Base-by-base conservation (phyloP, 2,329 filamentous ascomycete genomes). In the Aspergillus fischeri region DNA sequence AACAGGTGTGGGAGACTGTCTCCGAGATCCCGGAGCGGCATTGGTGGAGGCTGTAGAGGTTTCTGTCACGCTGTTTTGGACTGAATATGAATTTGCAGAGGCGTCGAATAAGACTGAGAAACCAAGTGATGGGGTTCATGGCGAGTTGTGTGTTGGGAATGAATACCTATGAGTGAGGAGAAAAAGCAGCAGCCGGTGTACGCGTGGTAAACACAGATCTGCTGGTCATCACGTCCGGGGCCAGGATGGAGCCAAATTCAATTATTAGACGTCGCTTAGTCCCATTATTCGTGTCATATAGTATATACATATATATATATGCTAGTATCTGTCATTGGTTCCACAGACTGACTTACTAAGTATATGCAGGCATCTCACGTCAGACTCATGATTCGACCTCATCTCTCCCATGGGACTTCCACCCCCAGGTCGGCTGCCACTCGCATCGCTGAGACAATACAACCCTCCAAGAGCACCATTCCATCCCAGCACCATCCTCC, bases 401-500 rank as follows among this genome's bases (percentile, higher is more conserved):
- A 41, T 45, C 38, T 28, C 6, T 20, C 54, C 73, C 73, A 76
- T 3, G 73, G 72, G 5, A 73, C 68, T n/a, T 71, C 63, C 4
- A 86, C 79, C 6, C 73, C 81, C 63, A 86, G 77, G 11, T 76
- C 78, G n/a, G 71, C 62, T 0, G 83, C 84, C 48, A 86, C 75
- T 35, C 78, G 75, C 77, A 83, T 82, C 1, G 84, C 83, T 7
- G 83, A 86, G 2, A 83, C 76, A 3, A 86, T 73, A 55, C 84
- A 87, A 1, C 84, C 84, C 66, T 86, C 84, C 3, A 86, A 67
- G 17, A 86, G 62, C 1, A 86, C 83, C 83, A 86, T 83, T 2
- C 84, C 84, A 66, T 86, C 84, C 83, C 83, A 86, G 62, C 83
- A 86, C 84, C 83, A 86, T 0, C 82, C 81, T 5, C 84, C 84